phyloP scores from a whole-genome alignment of 257 asterid genomes.

The Solanum ossicruentum region DNA sequence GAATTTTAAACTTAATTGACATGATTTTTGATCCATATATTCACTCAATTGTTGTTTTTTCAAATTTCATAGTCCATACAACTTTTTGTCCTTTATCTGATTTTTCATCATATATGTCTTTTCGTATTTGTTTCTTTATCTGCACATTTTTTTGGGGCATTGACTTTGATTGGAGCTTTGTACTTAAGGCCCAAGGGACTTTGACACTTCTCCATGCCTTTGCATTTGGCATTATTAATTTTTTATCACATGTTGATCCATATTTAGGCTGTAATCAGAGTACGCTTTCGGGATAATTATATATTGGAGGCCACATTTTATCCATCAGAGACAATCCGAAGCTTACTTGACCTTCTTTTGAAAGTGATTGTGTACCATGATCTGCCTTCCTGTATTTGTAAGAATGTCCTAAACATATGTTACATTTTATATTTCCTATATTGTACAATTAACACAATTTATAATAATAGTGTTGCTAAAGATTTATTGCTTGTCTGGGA shows the following conservation, averaged over 20 bases:
- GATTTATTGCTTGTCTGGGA: not conserved
- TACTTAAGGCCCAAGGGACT: not conserved
- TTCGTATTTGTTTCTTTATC: not conserved
- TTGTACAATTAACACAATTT: not conserved
- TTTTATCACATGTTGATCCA: not conserved
- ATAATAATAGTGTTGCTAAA: not conserved
- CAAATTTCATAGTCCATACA: not conserved
- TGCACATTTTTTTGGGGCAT: not conserved
- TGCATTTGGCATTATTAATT: not conserved
- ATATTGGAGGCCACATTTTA: conserved; percentile 78
- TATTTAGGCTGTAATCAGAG: conserved; percentile 66
- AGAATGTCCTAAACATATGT: conserved; percentile 6
- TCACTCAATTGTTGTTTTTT: not conserved
- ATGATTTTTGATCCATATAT: not conserved
- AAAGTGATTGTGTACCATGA: conserved; percentile 62
- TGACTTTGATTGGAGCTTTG: not conserved
- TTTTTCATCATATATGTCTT: not conserved
- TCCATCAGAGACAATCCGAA: conserved; percentile 76
- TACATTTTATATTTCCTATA: not conserved
- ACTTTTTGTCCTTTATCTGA: not conserved
- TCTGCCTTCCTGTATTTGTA: conserved; percentile 69
- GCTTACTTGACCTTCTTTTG: conserved; percentile 57
- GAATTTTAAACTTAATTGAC: not conserved
- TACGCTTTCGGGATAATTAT: conserved; percentile 81
- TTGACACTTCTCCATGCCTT: not conserved